A percentile compares a stretch with the other conserved stretches of the same genome.
phyloP scores from a whole-genome alignment of 768 basidiomycete species.

The Tylopilus sp. region DNA sequence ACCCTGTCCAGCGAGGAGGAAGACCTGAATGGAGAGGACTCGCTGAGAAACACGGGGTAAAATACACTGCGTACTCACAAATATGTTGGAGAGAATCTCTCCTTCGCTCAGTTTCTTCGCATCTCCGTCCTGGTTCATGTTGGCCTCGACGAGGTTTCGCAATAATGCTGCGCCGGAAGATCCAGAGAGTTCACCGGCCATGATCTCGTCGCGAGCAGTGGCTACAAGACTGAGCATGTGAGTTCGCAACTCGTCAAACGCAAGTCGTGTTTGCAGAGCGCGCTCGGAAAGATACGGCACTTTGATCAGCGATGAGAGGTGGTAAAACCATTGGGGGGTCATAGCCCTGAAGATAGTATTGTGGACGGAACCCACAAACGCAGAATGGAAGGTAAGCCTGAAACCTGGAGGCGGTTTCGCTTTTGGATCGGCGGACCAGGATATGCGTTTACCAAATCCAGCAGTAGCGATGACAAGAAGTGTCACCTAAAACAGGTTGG shows the following conservation, averaged over 20 bases:
- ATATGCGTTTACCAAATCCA: conserved; percentile 38
- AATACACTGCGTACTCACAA: conserved; percentile 32
- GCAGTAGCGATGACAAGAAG: conserved; percentile 41
- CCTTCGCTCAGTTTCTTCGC: conserved; percentile 38
- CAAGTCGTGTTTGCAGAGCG: conserved; percentile 25
- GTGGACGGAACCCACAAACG: conserved; percentile 19
- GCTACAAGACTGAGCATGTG: conserved; percentile 44
- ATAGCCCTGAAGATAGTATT: conserved; percentile 30
- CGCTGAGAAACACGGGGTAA: background rate
- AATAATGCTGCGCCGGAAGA: conserved; percentile 37
- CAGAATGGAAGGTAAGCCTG: conserved; percentile 37
- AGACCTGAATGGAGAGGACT: conserved; percentile 31
- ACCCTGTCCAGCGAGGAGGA: conserved; percentile 52
- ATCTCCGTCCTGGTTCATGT: conserved; percentile 36
- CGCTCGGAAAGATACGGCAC: conserved; percentile 37
- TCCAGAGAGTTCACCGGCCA: conserved; percentile 22
- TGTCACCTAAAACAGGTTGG: conserved; percentile 22
- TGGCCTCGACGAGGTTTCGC: conserved; percentile 45
- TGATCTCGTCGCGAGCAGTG: conserved; percentile 35
- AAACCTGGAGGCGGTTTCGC: conserved; percentile 28
- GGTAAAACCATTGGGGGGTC: conserved; percentile 35
- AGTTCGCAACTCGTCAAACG: conserved; percentile 36
- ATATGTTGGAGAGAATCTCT: conserved; percentile 47
- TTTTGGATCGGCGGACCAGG: conserved; percentile 32
- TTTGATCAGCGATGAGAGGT: conserved; percentile 17